phyloP scores from a whole-genome alignment of 129 eudicot species.

The Kitagawia praeruptora region DNA sequence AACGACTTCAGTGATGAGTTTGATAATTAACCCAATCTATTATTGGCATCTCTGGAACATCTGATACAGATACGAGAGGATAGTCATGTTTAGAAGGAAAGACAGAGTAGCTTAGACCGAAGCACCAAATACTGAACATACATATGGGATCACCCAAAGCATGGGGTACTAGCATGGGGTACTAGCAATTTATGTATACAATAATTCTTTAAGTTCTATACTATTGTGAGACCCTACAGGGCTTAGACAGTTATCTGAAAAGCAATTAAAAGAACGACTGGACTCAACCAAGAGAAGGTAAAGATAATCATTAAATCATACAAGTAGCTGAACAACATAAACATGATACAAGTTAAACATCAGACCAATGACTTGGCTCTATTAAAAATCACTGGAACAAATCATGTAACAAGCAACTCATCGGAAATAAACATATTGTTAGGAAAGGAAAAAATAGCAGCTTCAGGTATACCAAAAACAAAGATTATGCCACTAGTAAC shows the following conservation, averaged over 20 bases:
- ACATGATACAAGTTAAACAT: background rate
- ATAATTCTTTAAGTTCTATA: background rate
- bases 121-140: background rate
- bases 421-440: background rate
- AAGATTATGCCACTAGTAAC: slow-evolving; percentile 12
- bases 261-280: background rate
- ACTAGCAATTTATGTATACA: background rate
- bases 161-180: background rate
- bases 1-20: too few species aligned
- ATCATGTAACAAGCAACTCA: background rate
- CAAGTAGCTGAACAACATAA: background rate
- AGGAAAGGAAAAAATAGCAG: background rate
- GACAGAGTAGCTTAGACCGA: background rate
- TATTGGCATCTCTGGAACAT: background rate
- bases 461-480: background rate
- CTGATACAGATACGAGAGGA: background rate
- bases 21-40: too few species aligned
- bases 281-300: background rate
- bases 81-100: background rate
- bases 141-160: background rate
- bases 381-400: background rate
- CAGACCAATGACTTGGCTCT: background rate
- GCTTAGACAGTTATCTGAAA: background rate
- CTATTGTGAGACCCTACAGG: background rate
- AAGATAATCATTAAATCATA: too few species aligned